phyloP scores from a whole-genome alignment of 164 flowering plant species.

The Hamamelis virginiana region DNA sequence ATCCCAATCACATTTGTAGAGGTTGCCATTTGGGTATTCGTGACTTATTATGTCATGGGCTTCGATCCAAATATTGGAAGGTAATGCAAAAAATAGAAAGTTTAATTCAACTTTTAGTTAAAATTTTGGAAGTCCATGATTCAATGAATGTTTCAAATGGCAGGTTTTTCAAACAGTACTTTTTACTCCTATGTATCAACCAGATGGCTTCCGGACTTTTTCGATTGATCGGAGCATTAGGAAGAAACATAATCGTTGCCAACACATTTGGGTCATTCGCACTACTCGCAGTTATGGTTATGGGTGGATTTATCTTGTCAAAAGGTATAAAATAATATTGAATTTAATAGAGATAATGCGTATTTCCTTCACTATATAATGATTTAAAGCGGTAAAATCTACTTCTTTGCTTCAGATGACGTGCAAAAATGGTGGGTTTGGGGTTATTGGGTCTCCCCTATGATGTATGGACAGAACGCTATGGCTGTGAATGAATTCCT shows the following conservation, averaged over 20 bases:
- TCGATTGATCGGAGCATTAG: conserved; percentile 40
- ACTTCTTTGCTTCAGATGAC: conserved; percentile 16
- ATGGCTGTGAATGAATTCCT: conserved; percentile 46
- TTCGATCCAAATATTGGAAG: conserved; percentile 53
- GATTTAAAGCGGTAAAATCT: not conserved
- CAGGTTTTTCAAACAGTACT: conserved; percentile 51
- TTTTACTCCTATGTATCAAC: conserved; percentile 28
- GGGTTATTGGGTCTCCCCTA: conserved; percentile 55
- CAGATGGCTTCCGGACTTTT: conserved; percentile 51
- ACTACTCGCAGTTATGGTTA: conserved; percentile 32
- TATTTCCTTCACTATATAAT: not conserved
- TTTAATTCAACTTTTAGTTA: not conserved
- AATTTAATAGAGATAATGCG: not conserved
- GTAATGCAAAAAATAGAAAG: conserved; percentile 9
- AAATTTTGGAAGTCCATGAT: not conserved
- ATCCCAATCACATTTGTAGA: conserved; percentile 50
- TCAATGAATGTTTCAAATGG: not conserved
- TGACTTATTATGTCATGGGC: conserved; percentile 58
- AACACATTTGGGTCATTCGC: conserved; percentile 54
- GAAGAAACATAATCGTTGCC: conserved; percentile 48
- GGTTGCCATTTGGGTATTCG: conserved; percentile 38
- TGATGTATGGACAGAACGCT: conserved; percentile 51
- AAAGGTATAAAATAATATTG: conserved; percentile 24
- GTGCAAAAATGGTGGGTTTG: conserved; percentile 42
- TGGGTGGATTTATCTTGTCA: conserved; percentile 57